Conservation (phyloP, 2,329 filamentous ascomycete genomes). For the Sclerotinia spermophila region DNA sequence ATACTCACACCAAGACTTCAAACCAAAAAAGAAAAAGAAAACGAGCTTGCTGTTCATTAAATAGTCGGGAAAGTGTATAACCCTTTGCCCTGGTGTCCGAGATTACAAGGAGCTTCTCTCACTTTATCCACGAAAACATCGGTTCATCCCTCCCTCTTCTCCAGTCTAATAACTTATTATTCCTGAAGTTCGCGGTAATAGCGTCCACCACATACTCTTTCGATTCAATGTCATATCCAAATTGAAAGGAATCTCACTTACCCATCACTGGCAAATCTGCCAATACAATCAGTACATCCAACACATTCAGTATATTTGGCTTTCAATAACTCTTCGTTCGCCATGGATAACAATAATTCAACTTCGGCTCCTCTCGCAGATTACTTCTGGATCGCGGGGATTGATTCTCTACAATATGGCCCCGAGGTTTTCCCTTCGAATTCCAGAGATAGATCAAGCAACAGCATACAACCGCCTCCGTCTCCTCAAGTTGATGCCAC, state of each 20-base stretch:
- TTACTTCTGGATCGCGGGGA: constrained; percentile 73
- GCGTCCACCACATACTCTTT: constrained; percentile 2
- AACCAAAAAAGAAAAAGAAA: neutral
- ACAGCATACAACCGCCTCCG: constrained; percentile 28
- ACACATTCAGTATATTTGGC: neutral
- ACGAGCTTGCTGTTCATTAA: neutral
- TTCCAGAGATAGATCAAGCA: constrained; percentile 19
- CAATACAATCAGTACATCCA: neutral
- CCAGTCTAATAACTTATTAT: neutral
- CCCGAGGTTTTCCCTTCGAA: constrained; percentile 46
- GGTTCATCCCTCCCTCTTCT: neutral
- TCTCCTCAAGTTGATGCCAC: constrained; percentile 50
- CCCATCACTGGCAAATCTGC: constrained; percentile 13
- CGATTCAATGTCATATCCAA: constrained; percentile 19
- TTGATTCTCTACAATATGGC: constrained; percentile 64
- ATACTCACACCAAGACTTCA: neutral
- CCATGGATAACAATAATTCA: constrained; percentile 46
- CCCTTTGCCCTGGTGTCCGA: neutral
- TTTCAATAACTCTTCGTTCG: constrained; percentile 2
- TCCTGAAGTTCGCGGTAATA: constrained; percentile 17
- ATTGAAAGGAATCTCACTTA: constrained; percentile 16
- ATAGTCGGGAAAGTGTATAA: neutral
- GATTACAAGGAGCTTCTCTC: neutral
- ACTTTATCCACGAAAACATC: neutral
- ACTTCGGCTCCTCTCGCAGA: constrained; percentile 65